Percentiles rank a stretch among this genome's conserved stretches.
These are phyloP conservation scores for Termitomyces sp. DNA, from an alignment of 768 basidiomycete genomes.

Conservation along the genomic window DNA sequence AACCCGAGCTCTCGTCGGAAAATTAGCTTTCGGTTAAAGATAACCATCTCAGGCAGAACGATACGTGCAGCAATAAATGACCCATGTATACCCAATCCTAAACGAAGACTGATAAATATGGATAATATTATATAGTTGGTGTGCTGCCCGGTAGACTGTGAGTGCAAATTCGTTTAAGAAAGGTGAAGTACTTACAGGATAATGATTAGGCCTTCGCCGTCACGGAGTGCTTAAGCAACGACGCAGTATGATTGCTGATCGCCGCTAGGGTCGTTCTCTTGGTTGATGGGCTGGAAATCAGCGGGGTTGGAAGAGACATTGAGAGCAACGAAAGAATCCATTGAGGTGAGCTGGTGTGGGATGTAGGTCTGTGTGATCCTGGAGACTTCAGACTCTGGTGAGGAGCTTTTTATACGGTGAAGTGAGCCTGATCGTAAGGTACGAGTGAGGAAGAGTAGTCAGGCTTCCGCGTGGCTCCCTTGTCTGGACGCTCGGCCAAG, in stretches of 20 bases:
- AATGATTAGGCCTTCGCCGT: neutral
- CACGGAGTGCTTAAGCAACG: neutral
- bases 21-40: neutral
- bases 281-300: neutral
- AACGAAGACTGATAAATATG: neutral
- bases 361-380: neutral
- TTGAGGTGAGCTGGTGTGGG: neutral
- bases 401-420: neutral
- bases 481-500: neutral
- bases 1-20: neutral
- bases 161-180: neutral
- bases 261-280: neutral
- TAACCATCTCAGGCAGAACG: neutral
- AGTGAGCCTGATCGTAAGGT: no score
- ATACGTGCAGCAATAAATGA: neutral
- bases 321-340: constrained; percentile 3
- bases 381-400: neutral
- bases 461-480: neutral
- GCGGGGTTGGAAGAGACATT: neutral
- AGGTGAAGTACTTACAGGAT: neutral
- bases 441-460: neutral
- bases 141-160: neutral
- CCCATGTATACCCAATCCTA: no score
- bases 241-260: neutral
- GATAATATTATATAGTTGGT: neutral